phyloP scores from a whole-genome alignment of 768 basidiomycete genomes.

The Russula emetica region DNA sequence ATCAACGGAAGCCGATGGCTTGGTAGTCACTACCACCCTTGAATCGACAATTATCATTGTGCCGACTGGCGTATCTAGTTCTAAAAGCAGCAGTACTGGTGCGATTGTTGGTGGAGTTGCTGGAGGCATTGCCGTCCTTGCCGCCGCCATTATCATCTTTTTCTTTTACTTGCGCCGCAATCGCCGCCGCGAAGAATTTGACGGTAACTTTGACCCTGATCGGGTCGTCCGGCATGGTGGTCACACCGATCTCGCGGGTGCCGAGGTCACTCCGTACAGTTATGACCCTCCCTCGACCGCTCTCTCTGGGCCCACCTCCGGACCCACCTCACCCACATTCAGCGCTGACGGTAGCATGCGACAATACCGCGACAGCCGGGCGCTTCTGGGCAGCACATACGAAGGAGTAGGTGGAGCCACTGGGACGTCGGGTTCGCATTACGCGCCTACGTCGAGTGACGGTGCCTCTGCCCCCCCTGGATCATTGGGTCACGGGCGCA shows the following conservation, averaged over 20 bases:
- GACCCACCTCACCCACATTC: conserved; percentile 14
- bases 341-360: conserved; percentile 29
- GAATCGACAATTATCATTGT: conserved; percentile 29
- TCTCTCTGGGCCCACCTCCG: conserved; percentile 26
- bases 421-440: conserved; percentile 27
- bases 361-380: conserved; percentile 29
- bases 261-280: conserved; percentile 26
- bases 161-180: conserved; percentile 34
- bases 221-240: conserved; percentile 36
- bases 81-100: conserved; percentile 23
- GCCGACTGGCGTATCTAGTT: conserved; percentile 24
- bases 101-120: conserved; percentile 35
- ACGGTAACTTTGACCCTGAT: conserved; percentile 50
- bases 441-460: conserved; percentile 23
- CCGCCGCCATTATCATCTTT: conserved; percentile 31
- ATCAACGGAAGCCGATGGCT: conserved; percentile 20
- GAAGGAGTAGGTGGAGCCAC: conserved; percentile 25
- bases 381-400: conserved; percentile 29
- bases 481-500: background rate
- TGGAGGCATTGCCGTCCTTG: conserved; percentile 30
- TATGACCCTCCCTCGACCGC: conserved; percentile 30
- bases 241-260: conserved; percentile 25
- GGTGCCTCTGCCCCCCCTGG: background rate
- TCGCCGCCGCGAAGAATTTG: conserved; percentile 41
- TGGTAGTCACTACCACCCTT: conserved; percentile 17